A percentile compares a stretch with the other conserved stretches of the same genome.
These are phyloP conservation scores for Scheffersomyces segobiensis DNA, from an alignment of 1,139 yeast genomes.

Conservation along the genomic window DNA sequence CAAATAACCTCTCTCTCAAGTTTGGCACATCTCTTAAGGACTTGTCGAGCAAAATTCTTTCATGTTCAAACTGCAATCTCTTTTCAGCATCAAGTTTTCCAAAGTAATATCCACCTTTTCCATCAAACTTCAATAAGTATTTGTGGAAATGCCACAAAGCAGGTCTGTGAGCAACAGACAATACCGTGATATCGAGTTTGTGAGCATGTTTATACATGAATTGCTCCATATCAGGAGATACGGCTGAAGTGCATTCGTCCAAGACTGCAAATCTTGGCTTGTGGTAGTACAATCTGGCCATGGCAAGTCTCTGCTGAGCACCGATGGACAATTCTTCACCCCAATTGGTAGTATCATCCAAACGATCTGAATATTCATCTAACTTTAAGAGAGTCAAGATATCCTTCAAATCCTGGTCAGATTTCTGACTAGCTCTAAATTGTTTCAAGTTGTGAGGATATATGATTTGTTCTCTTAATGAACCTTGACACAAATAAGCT, in stretches of 20 bases:
- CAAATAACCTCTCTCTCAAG: conserved; percentile 62
- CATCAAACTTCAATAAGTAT: conserved; percentile 78
- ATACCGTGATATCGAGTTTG: conserved; percentile 72
- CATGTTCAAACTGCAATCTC: conserved; percentile 70
- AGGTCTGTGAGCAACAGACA: conserved; percentile 91
- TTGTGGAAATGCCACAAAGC: conserved; percentile 93
- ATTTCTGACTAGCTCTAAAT: conserved; percentile 47
- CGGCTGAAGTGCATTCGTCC: conserved; percentile 95
- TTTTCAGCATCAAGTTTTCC: conserved; percentile 68
- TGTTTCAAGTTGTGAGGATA: conserved; percentile 76
- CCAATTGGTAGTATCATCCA: conserved; percentile 80
- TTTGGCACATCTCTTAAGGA: conserved; percentile 65
- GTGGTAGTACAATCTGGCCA: conserved; percentile 91
- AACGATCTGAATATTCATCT: conserved; percentile 51
- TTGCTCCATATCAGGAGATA: conserved; percentile 87
- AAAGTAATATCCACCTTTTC: conserved; percentile 74
- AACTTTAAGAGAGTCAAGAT: conserved; percentile 63
- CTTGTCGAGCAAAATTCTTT: conserved; percentile 64
- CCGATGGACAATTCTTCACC: conserved; percentile 86
- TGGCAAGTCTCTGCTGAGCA: conserved; percentile 90
- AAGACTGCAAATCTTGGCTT: conserved; percentile 89
- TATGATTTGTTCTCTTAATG: conserved; percentile 83
- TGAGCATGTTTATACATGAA: conserved; percentile 88
- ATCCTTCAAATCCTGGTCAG: conserved; percentile 62
- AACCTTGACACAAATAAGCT: conserved; percentile 75